These are phyloP conservation scores for Penicillium robsamsonii DNA, from an alignment of 495 filamentous ascomycete species.

Conservation along the genomic window DNA sequence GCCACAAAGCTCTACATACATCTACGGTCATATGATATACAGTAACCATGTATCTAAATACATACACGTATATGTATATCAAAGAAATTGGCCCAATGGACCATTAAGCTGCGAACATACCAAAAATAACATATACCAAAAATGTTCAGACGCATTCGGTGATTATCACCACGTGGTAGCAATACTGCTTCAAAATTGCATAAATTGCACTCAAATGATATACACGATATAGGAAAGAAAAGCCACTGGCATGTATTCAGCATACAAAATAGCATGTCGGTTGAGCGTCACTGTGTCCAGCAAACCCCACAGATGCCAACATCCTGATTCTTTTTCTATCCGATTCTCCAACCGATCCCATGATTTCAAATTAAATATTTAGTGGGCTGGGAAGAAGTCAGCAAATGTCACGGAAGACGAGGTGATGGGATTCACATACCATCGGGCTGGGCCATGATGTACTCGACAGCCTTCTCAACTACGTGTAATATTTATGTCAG, in stretches of 20 bases:
- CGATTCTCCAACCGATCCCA: conserved; percentile 29
- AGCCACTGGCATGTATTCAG: conserved; percentile 43
- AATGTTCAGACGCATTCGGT: neutral
- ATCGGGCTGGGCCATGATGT: conserved; percentile 93
- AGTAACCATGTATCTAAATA: neutral
- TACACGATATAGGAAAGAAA: conserved; percentile 45
- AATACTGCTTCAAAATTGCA: conserved; percentile 36
- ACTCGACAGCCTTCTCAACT: conserved; percentile 95
- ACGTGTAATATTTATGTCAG: conserved; percentile 25
- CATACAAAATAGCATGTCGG: conserved; percentile 37
- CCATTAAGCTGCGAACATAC: neutral
- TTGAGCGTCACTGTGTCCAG: conserved; percentile 23
- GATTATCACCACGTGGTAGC: neutral
- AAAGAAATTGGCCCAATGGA: neutral
- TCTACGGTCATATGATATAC: neutral
- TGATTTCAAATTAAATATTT: conserved; percentile 39
- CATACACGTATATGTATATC: neutral
- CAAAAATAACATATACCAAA: neutral
- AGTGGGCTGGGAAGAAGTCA: conserved; percentile 38
- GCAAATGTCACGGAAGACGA: neutral
- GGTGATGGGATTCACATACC: conserved; percentile 40
- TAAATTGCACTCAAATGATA: conserved; percentile 50
- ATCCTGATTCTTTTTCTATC: conserved; percentile 44
- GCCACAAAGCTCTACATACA: neutral
- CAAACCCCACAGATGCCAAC: conserved; percentile 30